Conservation (phyloP, 345 rosid genomes). For the Arabidopsis suecica region DNA sequence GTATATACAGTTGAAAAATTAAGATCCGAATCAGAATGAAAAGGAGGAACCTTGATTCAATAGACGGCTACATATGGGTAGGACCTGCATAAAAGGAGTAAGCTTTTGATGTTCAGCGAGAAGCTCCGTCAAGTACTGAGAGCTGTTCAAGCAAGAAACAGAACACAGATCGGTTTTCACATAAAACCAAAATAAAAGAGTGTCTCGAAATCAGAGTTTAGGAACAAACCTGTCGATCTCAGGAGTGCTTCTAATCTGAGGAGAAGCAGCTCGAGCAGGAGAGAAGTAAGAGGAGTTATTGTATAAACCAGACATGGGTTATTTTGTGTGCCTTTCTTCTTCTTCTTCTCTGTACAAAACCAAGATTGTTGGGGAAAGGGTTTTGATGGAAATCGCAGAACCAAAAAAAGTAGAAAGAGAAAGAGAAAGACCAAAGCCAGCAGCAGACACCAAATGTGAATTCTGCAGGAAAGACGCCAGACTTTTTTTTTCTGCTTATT, state of each 20-base stretch:
- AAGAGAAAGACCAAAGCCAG: conserved; percentile 18
- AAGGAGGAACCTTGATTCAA: conserved; percentile 80
- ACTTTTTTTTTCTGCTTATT: conserved; percentile 25
- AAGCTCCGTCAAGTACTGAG: conserved; percentile 93
- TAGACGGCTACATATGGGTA: conserved; percentile 88
- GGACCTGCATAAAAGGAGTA: conserved; percentile 87
- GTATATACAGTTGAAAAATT: background rate
- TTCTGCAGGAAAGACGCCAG: conserved; percentile 47
- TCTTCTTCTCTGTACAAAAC: conserved; percentile 20
- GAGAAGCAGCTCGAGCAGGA: conserved; percentile 96
- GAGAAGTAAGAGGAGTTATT: conserved; percentile 87
- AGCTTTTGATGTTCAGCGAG: conserved; percentile 96
- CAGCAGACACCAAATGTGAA: conserved; percentile 49
- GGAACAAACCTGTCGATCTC: conserved; percentile 82
- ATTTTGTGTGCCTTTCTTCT: background rate
- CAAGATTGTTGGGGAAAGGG: conserved; percentile 9
- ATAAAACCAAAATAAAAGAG: background rate
- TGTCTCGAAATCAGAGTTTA: background rate
- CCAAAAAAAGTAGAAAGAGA: conserved; percentile 1
- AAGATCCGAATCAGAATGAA: conserved; percentile 39
- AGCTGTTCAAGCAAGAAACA: conserved; percentile 32
- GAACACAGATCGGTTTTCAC: conserved; percentile 8
- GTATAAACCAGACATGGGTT: conserved; percentile 89
- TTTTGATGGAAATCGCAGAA: conserved; percentile 23
- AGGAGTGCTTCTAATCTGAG: conserved; percentile 94